These are phyloP conservation scores for Cephaloascus fragrans DNA, from an alignment of 805 yeast genomes.

Conservation along the genomic window DNA sequence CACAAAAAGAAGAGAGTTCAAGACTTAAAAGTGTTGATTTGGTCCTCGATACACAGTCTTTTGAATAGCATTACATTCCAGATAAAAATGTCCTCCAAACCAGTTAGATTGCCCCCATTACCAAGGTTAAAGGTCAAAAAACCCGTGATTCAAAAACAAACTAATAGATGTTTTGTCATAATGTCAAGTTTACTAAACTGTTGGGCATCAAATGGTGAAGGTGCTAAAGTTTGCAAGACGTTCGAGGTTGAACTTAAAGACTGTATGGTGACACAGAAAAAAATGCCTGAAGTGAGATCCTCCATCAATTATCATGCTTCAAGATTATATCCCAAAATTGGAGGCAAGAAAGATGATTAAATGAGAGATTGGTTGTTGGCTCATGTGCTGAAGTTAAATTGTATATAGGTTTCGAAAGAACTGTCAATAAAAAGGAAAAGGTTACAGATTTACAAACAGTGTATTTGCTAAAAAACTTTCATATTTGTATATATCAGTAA, in stretches of 20 bases:
- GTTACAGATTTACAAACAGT: too few species aligned
- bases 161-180: constrained; percentile 67
- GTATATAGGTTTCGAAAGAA: too few species aligned
- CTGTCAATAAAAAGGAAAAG: too few species aligned
- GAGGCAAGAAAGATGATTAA: constrained; percentile 28
- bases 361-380: too few species aligned
- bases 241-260: constrained; percentile 61
- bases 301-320: constrained; percentile 48
- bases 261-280: constrained; percentile 51
- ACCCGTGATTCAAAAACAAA: constrained; percentile 44
- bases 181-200: constrained; percentile 85
- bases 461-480: too few species aligned
- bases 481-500: too few species aligned
- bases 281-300: constrained; percentile 28
- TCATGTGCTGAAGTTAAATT: too few species aligned
- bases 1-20: too few species aligned
- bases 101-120: constrained; percentile 57
- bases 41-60: too few species aligned
- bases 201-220: constrained; percentile 95
- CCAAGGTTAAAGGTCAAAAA: constrained; percentile 65
- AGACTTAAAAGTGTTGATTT: too few species aligned
- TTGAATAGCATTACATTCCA: too few species aligned
- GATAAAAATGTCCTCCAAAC: constrained; percentile 11
- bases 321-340: constrained; percentile 46
- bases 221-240: constrained; percentile 52